These are phyloP conservation scores for Sporothrix mexicana DNA, from an alignment of 2,329 filamentous ascomycete species.

Conservation along the genomic window DNA sequence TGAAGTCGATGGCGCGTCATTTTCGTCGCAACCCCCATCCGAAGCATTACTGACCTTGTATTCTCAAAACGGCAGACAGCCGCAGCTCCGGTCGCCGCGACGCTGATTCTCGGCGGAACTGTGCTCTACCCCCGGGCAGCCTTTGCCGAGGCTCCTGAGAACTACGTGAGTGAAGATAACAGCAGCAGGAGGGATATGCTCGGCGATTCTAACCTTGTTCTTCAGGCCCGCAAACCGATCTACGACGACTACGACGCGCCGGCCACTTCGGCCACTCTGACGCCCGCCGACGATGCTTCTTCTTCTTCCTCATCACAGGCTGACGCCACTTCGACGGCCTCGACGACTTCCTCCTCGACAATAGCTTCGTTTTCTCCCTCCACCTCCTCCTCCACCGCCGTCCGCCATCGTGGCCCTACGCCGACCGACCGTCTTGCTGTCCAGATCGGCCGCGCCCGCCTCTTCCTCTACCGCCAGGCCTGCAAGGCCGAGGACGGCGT, in stretches of 20 bases:
- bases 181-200: no score
- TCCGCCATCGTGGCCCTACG: slow-evolving; percentile 61
- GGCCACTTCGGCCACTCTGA: slow-evolving; percentile 36
- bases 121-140: slow-evolving; percentile 55
- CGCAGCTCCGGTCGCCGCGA: slow-evolving; percentile 59
- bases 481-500: slow-evolving; percentile 78
- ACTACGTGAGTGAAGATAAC: slow-evolving; percentile 33
- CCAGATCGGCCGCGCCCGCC: slow-evolving; percentile 78
- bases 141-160: slow-evolving; percentile 58
- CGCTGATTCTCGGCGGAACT: slow-evolving; percentile 56
- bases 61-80: slow-evolving; percentile 49
- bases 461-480: slow-evolving; percentile 79
- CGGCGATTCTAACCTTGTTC: slow-evolving; percentile 17
- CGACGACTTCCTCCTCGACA: slow-evolving; percentile 33
- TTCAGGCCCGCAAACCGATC: slow-evolving; percentile 70
- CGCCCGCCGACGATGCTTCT: slow-evolving; percentile 34
- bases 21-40: neutral
- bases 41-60: neutral
- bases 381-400: slow-evolving; percentile 40
- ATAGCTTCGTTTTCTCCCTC: slow-evolving; percentile 23
- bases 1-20: neutral
- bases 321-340: slow-evolving; percentile 27
- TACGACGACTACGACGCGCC: slow-evolving; percentile 71
- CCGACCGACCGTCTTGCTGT: slow-evolving; percentile 88
- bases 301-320: slow-evolving; percentile 19